Conservation (phyloP, 345 rosid species). For the Ceriops zippeliana region DNA sequence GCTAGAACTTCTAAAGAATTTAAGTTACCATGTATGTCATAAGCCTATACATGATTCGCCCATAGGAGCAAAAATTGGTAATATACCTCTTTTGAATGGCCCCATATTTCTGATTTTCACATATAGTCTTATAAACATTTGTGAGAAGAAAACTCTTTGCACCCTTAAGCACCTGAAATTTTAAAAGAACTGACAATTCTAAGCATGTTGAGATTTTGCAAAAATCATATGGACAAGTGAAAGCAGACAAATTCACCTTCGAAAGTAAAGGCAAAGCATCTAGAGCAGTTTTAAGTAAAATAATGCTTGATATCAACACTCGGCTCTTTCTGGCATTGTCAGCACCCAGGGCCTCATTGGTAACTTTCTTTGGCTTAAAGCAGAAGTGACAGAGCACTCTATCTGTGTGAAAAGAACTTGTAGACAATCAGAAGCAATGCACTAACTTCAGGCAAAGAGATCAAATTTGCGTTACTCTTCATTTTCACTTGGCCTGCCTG, state of each 20-base stretch:
- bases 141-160: constrained; percentile 82
- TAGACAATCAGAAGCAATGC: constrained; percentile 17
- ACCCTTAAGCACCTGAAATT: constrained; percentile 70
- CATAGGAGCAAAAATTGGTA: background rate
- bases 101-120: constrained; percentile 71
- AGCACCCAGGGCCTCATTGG: constrained; percentile 53
- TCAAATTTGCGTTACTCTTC: background rate
- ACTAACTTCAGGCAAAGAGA: constrained; percentile 10
- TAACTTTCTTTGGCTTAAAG: constrained; percentile 85
- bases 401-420: constrained; percentile 47
- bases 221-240: background rate
- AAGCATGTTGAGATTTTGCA: background rate
- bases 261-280: constrained; percentile 89
- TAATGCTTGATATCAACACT: constrained; percentile 78
- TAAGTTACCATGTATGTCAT: background rate
- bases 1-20: background rate
- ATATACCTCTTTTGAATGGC: constrained; percentile 73
- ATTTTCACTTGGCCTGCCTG: constrained; percentile 44
- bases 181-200: constrained; percentile 14
- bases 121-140: constrained; percentile 67
- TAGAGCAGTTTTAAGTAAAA: constrained; percentile 87
- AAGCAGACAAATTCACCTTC: constrained; percentile 44
- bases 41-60: constrained; percentile 8
- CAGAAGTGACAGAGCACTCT: constrained; percentile 97
- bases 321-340: constrained; percentile 82